Base-by-base conservation (phyloP, 106 monocot species). In the Alisma plantagoaquatica region DNA sequence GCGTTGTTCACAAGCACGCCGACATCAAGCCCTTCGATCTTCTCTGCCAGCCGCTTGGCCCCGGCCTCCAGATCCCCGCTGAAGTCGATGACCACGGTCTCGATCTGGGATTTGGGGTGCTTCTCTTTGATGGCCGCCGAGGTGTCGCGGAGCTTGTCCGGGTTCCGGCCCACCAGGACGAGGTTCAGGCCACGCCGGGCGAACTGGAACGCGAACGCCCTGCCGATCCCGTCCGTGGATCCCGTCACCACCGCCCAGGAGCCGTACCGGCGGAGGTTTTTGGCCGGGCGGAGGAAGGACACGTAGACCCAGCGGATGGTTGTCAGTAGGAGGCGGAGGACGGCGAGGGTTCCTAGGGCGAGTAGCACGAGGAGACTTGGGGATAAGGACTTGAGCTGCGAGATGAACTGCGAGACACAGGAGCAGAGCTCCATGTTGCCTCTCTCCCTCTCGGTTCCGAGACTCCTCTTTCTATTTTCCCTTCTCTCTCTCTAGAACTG, bases 1-100 rank as follows among this genome's bases (percentile, higher is more conserved):
- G 83, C 92, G 73, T 77, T 87, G 71, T 93, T 93, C 16, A 93
- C 74, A 33, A 93, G 63, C 27, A 93, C 43, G 9, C 92, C 92
- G 8, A 93, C 83, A 46, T 93, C 92, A 11, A 87, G 31, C 51
- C 77, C 83, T 26, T 63, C 38, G 48, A 93, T 54, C 59, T 32
- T 70, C 57, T 76, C 56, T 74, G 42, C 51, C 22, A 93, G 66
- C 56, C 60, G 28, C 43, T n/a, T 29, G 20, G 82, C 63, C 7
- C 79, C 82, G 2, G 58, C 76, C 30, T 47, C 71, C 17, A 77
- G 70, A 23, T 83, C 82, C 12, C 69, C 77, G 43, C 86, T 32
- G 72, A 87, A 69, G 58, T 87, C 92, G 31, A 87, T 27, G 10
- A 74, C 65, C 11, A 92, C 75, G 18, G 78, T 77, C 63, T 83